Evolutionary conservation across 2,329 filamentous ascomycete species (phyloP), one percentile per base, ranked within the genome.

Genomic region (Penicillium griseofulvum): DNA sequence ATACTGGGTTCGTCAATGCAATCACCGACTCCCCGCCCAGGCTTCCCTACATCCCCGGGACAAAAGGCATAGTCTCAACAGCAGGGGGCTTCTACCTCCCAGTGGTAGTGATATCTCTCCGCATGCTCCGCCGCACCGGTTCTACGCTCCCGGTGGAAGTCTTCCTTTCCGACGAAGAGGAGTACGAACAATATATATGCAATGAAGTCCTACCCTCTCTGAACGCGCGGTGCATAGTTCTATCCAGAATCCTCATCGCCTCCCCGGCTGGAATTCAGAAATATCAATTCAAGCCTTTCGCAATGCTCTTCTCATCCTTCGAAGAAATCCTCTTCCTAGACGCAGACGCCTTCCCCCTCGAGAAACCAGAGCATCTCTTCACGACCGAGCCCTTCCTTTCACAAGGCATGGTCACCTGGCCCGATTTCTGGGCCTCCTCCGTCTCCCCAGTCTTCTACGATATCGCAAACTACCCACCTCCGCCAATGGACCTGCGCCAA

Each of bases 281-380:
- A 36, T 81, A 77, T 62, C 79, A 81, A 58, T 73, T 78, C 62
- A 81, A 81, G 59, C 68, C 72, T 1, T 74, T 81, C 33, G 74
- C 78, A 1, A 75, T 81, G 63, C 67, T 81, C 6, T 78, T 81
- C 60, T 80, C 77, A 8, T 77, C 76, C 0, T 82, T 81, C 51
- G 74, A 79, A 56, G 70, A 79, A 26, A 71, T 81, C 10, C 68
- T 81, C 5, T 81, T 79, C 60, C 65, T 81, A 16, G 79, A 81
- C 52, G 77, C 76, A 2, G 79, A 81, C 47, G 72, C 73, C 38
- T 77, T 81, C 36, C 74, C 78, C 1, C 53, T 80, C 3, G 62
- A 70, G 6, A 67, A 74, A 22, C 78, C 79, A 0, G 73, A 76
- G 12, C 42, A 60, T 4, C 63, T 81, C 1, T 79, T 82, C 61